Base-by-base conservation (phyloP, 805 yeast species). In the Hanseniaspora singularis region DNA sequence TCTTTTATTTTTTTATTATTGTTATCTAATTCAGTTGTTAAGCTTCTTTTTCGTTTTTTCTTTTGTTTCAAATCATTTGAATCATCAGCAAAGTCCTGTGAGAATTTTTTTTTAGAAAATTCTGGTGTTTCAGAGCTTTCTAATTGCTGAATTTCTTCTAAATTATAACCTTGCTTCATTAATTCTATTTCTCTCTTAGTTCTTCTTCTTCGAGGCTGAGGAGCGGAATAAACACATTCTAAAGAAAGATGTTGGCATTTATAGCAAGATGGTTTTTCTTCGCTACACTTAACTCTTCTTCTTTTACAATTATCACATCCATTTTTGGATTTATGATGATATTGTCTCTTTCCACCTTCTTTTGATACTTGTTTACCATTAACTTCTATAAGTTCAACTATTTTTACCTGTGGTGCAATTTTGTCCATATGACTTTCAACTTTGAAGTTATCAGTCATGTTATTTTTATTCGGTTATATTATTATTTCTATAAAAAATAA, bases 261-360 rank as follows among this genome's bases (percentile, higher is more conserved):
- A 19, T 67, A 66, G 61, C 97, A 88, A 7, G 67, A 59, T 1
- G 96, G 96, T 51, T 77, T 81, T 1, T 67, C 66, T 61, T 89
- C 96, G 60, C 88, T 96, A 68, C 97, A 88, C 60, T 88, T 88
- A 33, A 89, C 96, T 43, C 96, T 69, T 55, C 97, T 73, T 52
- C 76, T 73, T 58, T 88, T 88, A 64, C 97, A 88, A 2, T 94
- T 83, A 33, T 78, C 73, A 64, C 97, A 88, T 0, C 97, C 97
- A 49, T 76, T 74, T 49, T 94, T 74, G 30, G 94, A 82, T 63
- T 89, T 89, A 50, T 79, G 82, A 60, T 89, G 97, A 57, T 81
- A 89, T 57, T 84, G 81, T 38, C 96, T 71, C 63, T 86, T 88
- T 5, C 82, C 85, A 10, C 48, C 48, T 37, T 44, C 48, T 19